Base-by-base conservation (phyloP, 2,329 filamentous ascomycete genomes). In the Proliferodiscus dingleyae region DNA sequence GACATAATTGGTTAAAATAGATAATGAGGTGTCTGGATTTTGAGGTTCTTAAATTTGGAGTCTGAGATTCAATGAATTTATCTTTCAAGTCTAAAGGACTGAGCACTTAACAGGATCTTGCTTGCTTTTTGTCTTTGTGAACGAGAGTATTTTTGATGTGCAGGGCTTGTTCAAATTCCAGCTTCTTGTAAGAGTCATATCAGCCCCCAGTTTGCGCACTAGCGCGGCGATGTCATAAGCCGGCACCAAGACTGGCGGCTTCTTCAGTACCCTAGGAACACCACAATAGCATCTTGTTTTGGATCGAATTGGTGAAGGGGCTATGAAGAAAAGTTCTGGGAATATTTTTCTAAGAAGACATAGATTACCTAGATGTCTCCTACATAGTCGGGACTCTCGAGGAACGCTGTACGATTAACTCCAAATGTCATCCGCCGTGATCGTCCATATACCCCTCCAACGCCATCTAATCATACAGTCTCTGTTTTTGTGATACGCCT, bases 1-100 rank as follows among this genome's bases (percentile, higher is more conserved):
- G 53, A 56, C 57, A 59, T 59, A 41, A 19, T 28, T 39, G 7
- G n/a, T 38, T 42, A 15, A 38, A 16, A 15, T 43, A 11, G 28
- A 23, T 16, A 16, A 16, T 21, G 18, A 23, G 32, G 9, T 24
- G 34, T 6, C 4, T 33, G n/a, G n/a, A n/a, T 33, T 10, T 34
- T 34, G 24, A 26, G 11, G 24, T 11, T 34, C 18, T 19, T n/a
- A 2, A 16, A 9, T 34, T 34, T 15, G 32, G 18, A 10, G 32
- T 7, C 19, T 2, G 5, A 21, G 9, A 21, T 21, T 34, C 18
- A 16, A 18, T 5, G 16, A 9, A 21, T 34, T 18, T 15, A 16
- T 16, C 11, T 15, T 2, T 19, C 9, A 16, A 13, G 4, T 8
- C 13, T 34, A 18, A 18, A 21, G 11, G 16, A 6, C 32, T 34